Evolutionary conservation across 2,329 filamentous ascomycete species (phyloP).

Genomic region (Epichloe hybrida): DNA sequence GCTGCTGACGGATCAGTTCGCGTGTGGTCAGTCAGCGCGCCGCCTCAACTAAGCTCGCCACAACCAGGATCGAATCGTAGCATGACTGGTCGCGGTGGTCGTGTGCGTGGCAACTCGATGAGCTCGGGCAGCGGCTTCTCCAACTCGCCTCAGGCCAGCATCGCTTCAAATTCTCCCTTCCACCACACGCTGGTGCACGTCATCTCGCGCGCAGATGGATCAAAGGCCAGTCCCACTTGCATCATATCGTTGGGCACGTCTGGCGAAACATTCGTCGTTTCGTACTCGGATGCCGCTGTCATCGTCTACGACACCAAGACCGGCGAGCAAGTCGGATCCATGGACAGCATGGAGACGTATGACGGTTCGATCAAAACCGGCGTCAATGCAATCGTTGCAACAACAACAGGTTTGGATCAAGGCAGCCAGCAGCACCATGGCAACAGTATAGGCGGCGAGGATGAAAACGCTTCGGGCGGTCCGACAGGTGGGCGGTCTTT

Average conservation of each 20-base stretch:
- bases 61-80: constrained; percentile 54
- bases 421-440: constrained; percentile 38
- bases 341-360: constrained; percentile 91
- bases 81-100: constrained; percentile 46
- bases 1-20: constrained; percentile 84
- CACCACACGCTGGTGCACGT: constrained; percentile 78
- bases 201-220: constrained; percentile 55
- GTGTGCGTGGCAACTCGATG: constrained; percentile 80
- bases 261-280: constrained; percentile 84
- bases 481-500: constrained; percentile 57
- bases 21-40: constrained; percentile 87
- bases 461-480: constrained; percentile 52
- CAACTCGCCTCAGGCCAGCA: constrained; percentile 76
- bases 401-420: constrained; percentile 70
- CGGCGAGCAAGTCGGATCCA: constrained; percentile 79
- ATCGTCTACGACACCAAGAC: constrained; percentile 86
- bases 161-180: constrained; percentile 76
- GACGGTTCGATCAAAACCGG: constrained; percentile 67
- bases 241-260: constrained; percentile 77
- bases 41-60: constrained; percentile 72
- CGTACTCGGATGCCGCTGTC: constrained; percentile 80
- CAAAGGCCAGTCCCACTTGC: constrained; percentile 67
- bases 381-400: constrained; percentile 84
- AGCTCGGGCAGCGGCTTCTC: constrained; percentile 89
- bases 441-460: constrained; percentile 54